phyloP scores from a whole-genome alignment of 805 yeast genomes.

The Sungouiozyma intestinalis region DNA sequence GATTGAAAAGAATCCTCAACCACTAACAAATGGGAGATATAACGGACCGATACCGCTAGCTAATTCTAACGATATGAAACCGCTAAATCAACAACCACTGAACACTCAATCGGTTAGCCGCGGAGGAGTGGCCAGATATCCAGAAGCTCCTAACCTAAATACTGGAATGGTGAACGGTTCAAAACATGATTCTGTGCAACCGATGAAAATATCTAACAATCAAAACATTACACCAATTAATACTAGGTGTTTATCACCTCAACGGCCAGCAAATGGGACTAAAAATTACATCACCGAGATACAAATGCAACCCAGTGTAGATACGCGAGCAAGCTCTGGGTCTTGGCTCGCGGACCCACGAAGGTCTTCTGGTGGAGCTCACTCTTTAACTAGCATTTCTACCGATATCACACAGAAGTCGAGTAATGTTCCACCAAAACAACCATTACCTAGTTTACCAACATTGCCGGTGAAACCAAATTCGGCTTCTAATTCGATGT shows the following conservation, averaged over 20 bases:
- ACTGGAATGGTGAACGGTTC: background rate
- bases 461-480: conserved; percentile 1
- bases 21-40: background rate
- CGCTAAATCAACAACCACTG: background rate
- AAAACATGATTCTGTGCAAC: background rate
- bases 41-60: background rate
- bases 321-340: background rate
- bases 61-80: background rate
- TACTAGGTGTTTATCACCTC: conserved; percentile 4
- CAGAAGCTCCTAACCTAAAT: conserved; percentile 18
- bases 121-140: conserved; percentile 15
- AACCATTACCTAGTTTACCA: background rate
- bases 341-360: background rate
- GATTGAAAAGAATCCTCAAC: background rate
- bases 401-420: background rate
- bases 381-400: too few relatives aligned
- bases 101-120: background rate
- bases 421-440: background rate
- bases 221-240: conserved; percentile 8
- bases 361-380: background rate
- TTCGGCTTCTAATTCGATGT: background rate
- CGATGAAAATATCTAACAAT: conserved; percentile 3
- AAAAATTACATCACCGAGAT: conserved; percentile 1
- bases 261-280: background rate
- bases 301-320: background rate